Conservation (phyloP, 257 asterid species). For the Ilex asprella region DNA sequence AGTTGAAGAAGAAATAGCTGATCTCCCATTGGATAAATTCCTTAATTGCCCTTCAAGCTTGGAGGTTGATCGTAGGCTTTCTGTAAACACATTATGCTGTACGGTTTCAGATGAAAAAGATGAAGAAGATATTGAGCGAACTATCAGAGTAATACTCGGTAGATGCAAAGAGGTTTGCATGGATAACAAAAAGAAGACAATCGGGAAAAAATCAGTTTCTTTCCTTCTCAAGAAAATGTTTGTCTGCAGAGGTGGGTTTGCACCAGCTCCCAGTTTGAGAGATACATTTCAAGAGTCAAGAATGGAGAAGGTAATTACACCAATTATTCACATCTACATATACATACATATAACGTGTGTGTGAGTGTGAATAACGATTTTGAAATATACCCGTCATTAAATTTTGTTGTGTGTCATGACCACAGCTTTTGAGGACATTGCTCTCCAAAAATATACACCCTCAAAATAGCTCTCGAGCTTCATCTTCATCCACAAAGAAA, state of each 20-base stretch:
- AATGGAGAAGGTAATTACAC: constrained; percentile 75
- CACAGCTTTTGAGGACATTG: constrained; percentile 81
- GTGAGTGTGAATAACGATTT: no score
- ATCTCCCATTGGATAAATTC: constrained; percentile 75
- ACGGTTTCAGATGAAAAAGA: constrained; percentile 36
- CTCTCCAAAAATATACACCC: constrained; percentile 57
- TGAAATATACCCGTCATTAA: not conserved
- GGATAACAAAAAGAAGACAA: constrained; percentile 45
- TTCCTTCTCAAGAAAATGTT: constrained; percentile 85
- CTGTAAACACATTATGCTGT: constrained; percentile 35
- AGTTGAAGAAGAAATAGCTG: constrained; percentile 20
- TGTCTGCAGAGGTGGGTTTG: constrained; percentile 62
- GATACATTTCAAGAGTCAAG: constrained; percentile 83
- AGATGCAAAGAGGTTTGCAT: constrained; percentile 72
- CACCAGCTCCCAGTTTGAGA: constrained; percentile 52
- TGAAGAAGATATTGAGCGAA: constrained; percentile 84
- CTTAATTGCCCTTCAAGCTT: constrained; percentile 91
- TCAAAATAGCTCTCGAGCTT: constrained; percentile 39
- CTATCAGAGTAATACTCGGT: constrained; percentile 76
- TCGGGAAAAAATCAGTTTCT: constrained; percentile 64
- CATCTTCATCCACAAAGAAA: constrained; percentile 31
- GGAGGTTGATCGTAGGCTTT: constrained; percentile 65
- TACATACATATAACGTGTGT: no score
- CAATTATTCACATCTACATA: no score
- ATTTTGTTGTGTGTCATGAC: not conserved